Evolutionary conservation across 2,329 filamentous ascomycete species (phyloP).

Genomic region (Xylariaceae sp.): DNA sequence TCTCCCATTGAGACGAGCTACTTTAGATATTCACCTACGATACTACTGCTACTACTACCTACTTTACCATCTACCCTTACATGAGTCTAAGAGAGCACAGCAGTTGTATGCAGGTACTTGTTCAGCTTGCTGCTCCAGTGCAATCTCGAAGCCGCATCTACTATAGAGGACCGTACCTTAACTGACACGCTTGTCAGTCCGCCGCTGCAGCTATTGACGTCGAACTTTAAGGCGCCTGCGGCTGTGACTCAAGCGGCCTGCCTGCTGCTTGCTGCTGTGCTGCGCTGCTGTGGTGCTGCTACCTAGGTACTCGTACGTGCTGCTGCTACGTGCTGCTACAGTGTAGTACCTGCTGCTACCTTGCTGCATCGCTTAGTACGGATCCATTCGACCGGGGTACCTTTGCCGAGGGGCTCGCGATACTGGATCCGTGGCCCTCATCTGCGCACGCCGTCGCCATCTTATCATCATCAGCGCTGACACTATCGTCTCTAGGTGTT

Average conservation of each 20-base stretch:
- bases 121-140: constrained; percentile 13
- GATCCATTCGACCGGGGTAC: constrained; percentile 1
- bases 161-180: background rate
- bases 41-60: background rate
- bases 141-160: background rate
- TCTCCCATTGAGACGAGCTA: background rate
- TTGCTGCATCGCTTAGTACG: background rate
- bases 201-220: constrained; percentile 12
- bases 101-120: constrained; percentile 4
- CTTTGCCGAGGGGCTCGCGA: constrained; percentile 2
- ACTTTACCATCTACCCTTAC: background rate
- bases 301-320: no score
- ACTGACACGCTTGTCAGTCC: constrained; percentile 12
- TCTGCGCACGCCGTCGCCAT: constrained; percentile 14
- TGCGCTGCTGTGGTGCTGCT: no score
- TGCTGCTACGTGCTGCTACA: background rate
- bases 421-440: background rate
- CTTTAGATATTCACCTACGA: background rate
- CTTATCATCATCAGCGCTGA: constrained; percentile 11
- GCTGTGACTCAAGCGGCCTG: constrained; percentile 13
- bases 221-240: background rate
- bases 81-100: background rate
- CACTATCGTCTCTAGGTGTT: background rate
- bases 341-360: background rate
- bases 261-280: no score